Conservation (phyloP, 2,329 filamentous ascomycete species). For the Calonectria ilicicola region DNA sequence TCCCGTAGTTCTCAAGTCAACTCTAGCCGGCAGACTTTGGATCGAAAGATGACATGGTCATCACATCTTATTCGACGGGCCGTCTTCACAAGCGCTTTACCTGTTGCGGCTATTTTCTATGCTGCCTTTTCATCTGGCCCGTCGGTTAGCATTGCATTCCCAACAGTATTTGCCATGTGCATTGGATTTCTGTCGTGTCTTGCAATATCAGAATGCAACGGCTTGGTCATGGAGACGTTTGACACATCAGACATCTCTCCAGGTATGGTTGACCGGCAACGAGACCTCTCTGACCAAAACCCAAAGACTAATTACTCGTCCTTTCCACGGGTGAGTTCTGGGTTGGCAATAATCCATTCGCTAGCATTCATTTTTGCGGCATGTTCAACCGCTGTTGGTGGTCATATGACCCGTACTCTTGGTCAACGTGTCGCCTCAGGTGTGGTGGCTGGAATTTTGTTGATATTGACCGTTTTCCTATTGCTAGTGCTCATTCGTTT, state of each 20-base stretch:
- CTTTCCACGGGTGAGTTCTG: slow-evolving; percentile 79
- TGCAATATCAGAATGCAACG: slow-evolving; percentile 80
- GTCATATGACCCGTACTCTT: slow-evolving; percentile 73
- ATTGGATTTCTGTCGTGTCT: slow-evolving; percentile 80
- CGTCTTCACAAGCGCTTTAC: slow-evolving; percentile 75
- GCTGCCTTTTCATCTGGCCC: slow-evolving; percentile 74
- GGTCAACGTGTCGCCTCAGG: slow-evolving; percentile 77
- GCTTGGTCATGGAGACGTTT: slow-evolving; percentile 83
- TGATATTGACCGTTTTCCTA: slow-evolving; percentile 73
- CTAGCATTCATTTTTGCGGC: slow-evolving; percentile 78
- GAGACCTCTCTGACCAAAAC: slow-evolving; percentile 51
- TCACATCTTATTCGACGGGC: slow-evolving; percentile 78
- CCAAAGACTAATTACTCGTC: slow-evolving; percentile 78
- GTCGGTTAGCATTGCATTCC: slow-evolving; percentile 70
- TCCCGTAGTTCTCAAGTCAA: slow-evolving; percentile 69
- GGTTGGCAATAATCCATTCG: slow-evolving; percentile 77
- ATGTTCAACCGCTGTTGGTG: slow-evolving; percentile 75
- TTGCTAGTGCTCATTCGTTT: slow-evolving; percentile 73
- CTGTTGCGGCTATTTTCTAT: slow-evolving; percentile 75
- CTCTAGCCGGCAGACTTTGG: slow-evolving; percentile 75
- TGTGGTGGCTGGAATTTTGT: slow-evolving; percentile 74
- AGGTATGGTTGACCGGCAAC: slow-evolving; percentile 72
- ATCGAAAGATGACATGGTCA: slow-evolving; percentile 74
- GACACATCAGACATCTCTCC: slow-evolving; percentile 84
- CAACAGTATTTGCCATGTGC: slow-evolving; percentile 73